Conservation (phyloP, 306 rosid species). For the Acacia acuminata region DNA sequence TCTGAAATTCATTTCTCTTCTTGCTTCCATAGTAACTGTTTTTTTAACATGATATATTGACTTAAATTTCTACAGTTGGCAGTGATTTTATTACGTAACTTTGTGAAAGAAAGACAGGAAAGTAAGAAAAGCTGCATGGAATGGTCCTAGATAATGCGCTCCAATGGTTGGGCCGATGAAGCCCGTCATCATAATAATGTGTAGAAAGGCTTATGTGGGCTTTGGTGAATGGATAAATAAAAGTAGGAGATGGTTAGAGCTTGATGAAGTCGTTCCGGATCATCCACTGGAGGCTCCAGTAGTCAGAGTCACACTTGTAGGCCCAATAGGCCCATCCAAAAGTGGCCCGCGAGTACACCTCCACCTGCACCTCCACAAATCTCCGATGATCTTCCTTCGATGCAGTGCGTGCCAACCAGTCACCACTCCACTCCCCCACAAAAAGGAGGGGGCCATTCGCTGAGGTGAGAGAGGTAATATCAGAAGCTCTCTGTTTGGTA, state of each 20-base stretch:
- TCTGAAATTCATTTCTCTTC: too few species aligned
- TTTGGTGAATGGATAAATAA: background rate
- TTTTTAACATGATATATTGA: background rate
- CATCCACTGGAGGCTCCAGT: constrained; percentile 64
- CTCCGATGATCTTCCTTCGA: constrained; percentile 41
- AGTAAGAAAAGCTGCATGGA: background rate
- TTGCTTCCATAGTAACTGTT: too few species aligned
- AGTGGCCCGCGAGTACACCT: constrained; percentile 52
- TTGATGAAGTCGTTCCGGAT: constrained; percentile 36
- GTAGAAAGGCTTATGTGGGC: background rate
- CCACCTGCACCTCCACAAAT: constrained; percentile 39
- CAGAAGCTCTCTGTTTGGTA: constrained; percentile 45
- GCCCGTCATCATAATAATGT: background rate
- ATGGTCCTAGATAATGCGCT: background rate
- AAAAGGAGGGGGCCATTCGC: constrained; percentile 58
- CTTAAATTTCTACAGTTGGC: background rate
- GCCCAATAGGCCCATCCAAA: constrained; percentile 78
- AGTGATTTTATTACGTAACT: background rate
- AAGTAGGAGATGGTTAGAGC: background rate
- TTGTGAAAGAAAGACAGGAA: background rate
- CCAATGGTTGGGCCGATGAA: background rate
- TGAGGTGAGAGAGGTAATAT: constrained; percentile 38
- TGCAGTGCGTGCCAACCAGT: constrained; percentile 40
- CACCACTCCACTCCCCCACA: constrained; percentile 72
- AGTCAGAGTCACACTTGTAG: constrained; percentile 42